Conservation (phyloP, 805 yeast genomes). For the Ogataea nakhonphanomensis region DNA sequence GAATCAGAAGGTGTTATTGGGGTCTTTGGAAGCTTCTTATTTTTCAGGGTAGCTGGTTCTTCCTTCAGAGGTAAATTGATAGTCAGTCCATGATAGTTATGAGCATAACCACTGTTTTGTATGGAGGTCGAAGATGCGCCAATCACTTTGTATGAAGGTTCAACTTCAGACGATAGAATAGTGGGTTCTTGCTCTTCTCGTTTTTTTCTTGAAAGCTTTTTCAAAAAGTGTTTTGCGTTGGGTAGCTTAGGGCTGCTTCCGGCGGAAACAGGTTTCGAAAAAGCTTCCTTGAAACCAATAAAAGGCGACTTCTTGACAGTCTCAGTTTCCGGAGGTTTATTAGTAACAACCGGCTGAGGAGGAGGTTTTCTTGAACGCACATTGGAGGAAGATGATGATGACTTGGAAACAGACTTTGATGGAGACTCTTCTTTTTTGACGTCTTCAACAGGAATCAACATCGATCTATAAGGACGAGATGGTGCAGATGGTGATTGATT, state of each 20-base stretch:
- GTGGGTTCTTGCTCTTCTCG: slow-evolving; percentile 9
- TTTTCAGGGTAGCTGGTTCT: slow-evolving; percentile 1
- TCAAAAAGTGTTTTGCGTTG: slow-evolving; percentile 21
- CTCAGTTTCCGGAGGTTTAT: slow-evolving; percentile 1
- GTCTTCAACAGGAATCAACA: neutral
- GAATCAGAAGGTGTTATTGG: slow-evolving; percentile 26
- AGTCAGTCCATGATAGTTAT: slow-evolving; percentile 11
- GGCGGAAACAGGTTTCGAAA: slow-evolving; percentile 18
- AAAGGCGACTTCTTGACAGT: slow-evolving; percentile 19
- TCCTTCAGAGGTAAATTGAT: slow-evolving; percentile 12
- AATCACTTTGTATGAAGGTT: slow-evolving; percentile 8
- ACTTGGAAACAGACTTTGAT: neutral
- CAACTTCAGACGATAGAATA: slow-evolving; percentile 4
- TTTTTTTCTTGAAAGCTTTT: slow-evolving; percentile 19
- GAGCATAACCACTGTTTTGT: slow-evolving; percentile 9
- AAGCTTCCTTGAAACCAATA: slow-evolving; percentile 22
- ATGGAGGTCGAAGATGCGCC: slow-evolving; percentile 4
- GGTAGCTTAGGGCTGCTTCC: slow-evolving; percentile 17
- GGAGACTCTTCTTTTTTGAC: neutral
- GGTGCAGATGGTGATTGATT: neutral
- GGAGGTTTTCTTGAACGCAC: slow-evolving; percentile 20
- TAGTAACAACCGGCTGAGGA: slow-evolving; percentile 6
- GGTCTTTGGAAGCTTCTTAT: slow-evolving; percentile 21
- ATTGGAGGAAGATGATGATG: slow-evolving; percentile 11
- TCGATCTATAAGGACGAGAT: neutral